phyloP scores from a whole-genome alignment of 2,329 filamentous ascomycete genomes.

The Fusarium sp. region DNA sequence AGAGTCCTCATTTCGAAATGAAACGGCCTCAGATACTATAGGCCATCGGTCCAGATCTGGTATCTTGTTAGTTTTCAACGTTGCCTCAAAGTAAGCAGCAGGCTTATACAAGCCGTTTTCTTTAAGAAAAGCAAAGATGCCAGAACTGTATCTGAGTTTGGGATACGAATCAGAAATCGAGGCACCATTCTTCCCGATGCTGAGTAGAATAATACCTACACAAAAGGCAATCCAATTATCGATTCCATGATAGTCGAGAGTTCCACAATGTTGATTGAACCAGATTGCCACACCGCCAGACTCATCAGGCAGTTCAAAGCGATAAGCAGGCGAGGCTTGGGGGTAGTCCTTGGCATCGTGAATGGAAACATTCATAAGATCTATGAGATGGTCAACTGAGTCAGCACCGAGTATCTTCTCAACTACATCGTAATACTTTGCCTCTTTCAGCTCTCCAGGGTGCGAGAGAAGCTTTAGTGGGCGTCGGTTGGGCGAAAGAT shows the following conservation, averaged over 20 bases:
- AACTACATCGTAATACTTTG: conserved; percentile 2
- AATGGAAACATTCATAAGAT: conserved; percentile 13
- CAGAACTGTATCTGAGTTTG: not conserved
- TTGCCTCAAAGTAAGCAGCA: conserved; percentile 1
- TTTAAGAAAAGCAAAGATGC: conserved; percentile 3
- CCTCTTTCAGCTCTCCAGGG: conserved; percentile 14
- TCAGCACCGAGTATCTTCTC: not conserved
- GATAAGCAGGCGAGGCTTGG: conserved; percentile 22
- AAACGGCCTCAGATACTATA: not conserved
- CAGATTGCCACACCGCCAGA: not conserved
- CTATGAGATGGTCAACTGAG: conserved; percentile 1
- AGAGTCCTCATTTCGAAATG: conserved; percentile 1
- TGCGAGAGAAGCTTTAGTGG: conserved; percentile 19
- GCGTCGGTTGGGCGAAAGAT: conserved; percentile 20
- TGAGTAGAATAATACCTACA: not conserved
- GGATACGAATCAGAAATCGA: not conserved
- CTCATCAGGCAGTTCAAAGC: not conserved
- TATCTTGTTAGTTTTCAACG: not conserved
- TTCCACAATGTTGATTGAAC: conserved; percentile 38
- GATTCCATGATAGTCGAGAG: conserved; percentile 22
- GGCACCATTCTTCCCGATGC: not conserved
- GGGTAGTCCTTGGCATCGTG: not conserved
- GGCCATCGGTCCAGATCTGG: conserved; percentile 22
- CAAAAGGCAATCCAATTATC: conserved; percentile 28
- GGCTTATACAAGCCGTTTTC: not conserved